A percentile compares a stretch with the other conserved stretches of the same genome.
phyloP scores from a whole-genome alignment of 2,329 filamentous ascomycete species.

The Colletotrichum filicis region DNA sequence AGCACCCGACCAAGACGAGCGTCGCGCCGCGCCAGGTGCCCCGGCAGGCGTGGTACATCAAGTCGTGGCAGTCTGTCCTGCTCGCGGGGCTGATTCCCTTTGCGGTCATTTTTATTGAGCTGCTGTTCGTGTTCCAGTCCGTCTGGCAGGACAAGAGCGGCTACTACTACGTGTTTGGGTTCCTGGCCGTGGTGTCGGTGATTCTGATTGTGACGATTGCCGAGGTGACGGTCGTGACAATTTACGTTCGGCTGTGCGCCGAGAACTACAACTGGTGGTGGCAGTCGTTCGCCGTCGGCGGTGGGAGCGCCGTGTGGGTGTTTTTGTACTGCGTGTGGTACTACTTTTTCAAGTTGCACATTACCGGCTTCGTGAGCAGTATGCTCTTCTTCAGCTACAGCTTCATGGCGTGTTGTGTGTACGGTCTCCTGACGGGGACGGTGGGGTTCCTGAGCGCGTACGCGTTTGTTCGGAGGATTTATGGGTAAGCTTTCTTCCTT shows the following conservation, averaged over 20 bases:
- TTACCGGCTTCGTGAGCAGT: conserved; percentile 81
- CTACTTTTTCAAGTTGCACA: conserved; percentile 82
- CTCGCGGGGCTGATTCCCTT: conserved; percentile 85
- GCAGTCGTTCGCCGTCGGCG: conserved; percentile 85
- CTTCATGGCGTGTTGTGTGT: conserved; percentile 83
- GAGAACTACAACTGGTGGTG: conserved; percentile 96
- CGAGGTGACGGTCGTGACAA: conserved; percentile 85
- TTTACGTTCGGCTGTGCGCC: conserved; percentile 83
- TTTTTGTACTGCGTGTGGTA: conserved; percentile 88
- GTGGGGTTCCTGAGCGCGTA: conserved; percentile 88
- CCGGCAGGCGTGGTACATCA: conserved; percentile 79
- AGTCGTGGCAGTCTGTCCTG: conserved; percentile 70
- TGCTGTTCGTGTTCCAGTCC: conserved; percentile 87
- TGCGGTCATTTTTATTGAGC: conserved; percentile 87
- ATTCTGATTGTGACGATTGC: conserved; percentile 82
- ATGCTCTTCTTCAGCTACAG: conserved; percentile 89
- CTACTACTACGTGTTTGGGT: conserved; percentile 93
- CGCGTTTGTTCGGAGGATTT: conserved; percentile 85
- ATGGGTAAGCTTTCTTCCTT: conserved; percentile 66
- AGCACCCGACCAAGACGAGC: conserved; percentile 84
- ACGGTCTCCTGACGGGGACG: conserved; percentile 83
- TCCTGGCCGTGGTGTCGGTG: conserved; percentile 77
- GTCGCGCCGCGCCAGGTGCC: conserved; percentile 80
- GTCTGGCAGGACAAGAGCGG: conserved; percentile 91
- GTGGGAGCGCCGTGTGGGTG: conserved; percentile 82